phyloP scores from a whole-genome alignment of 306 rosid species.

The Vigna unguiculata region DNA sequence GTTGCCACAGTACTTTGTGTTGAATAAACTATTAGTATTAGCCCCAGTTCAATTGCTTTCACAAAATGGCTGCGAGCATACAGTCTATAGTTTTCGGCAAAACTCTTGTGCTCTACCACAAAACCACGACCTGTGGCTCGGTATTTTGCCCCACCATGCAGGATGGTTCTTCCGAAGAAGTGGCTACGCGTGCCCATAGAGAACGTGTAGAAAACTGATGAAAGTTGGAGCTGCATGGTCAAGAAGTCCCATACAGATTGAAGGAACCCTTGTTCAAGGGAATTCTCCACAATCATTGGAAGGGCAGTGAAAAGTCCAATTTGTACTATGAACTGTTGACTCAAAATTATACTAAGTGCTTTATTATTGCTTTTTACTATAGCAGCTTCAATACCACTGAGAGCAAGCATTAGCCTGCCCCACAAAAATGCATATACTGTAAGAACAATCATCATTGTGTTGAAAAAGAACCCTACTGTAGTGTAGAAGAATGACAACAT shows the following conservation, averaged over 20 bases:
- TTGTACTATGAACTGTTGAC: slow-evolving; percentile 81
- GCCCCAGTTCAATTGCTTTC: slow-evolving; percentile 87
- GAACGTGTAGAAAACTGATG: slow-evolving; percentile 88
- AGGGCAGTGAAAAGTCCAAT: slow-evolving; percentile 87
- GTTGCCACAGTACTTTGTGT: slow-evolving; percentile 65
- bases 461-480: slow-evolving; percentile 87
- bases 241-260: slow-evolving; percentile 82
- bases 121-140: slow-evolving; percentile 96
- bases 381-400: slow-evolving; percentile 81
- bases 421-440: slow-evolving; percentile 85
- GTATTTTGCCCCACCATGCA: slow-evolving; percentile 93
- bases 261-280: slow-evolving; percentile 87
- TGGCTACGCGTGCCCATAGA: slow-evolving; percentile 89
- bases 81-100: slow-evolving; percentile 91
- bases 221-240: slow-evolving; percentile 90
- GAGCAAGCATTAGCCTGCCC: slow-evolving; percentile 84
- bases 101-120: slow-evolving; percentile 84
- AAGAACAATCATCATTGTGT: slow-evolving; percentile 74
- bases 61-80: slow-evolving; percentile 93
- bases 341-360: slow-evolving; percentile 71
- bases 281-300: slow-evolving; percentile 90
- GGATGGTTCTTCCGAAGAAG: slow-evolving; percentile 81
- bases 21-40: slow-evolving; percentile 75
- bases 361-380: slow-evolving; percentile 46
- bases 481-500: slow-evolving; percentile 89